Conservation (phyloP, 2,329 filamentous ascomycete species). For the Furcasterigmium furcatum region DNA sequence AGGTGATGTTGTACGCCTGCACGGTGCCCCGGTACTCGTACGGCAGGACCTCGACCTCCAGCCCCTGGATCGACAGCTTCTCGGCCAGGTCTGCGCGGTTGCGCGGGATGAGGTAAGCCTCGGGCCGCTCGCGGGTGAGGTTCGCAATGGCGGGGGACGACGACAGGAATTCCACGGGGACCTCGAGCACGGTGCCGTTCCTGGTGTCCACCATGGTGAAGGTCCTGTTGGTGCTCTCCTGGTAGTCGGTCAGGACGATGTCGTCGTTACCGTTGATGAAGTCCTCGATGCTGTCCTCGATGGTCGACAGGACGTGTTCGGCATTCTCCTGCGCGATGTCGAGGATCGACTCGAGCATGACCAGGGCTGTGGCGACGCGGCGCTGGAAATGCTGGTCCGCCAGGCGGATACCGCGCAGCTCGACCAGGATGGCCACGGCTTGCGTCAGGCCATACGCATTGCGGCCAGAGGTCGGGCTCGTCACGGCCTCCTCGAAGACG, state of each 20-base stretch:
- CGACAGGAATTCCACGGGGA: slow-evolving; percentile 17
- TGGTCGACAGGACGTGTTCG: slow-evolving; percentile 11
- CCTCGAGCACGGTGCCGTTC: slow-evolving; percentile 18
- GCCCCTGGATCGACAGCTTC: slow-evolving; percentile 15
- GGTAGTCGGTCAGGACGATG: slow-evolving; percentile 18
- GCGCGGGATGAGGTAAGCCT: slow-evolving; percentile 21
- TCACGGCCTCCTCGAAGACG: slow-evolving; percentile 20
- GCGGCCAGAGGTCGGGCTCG: slow-evolving; percentile 17
- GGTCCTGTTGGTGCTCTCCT: slow-evolving; percentile 15
- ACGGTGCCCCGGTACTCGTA: slow-evolving; percentile 17
- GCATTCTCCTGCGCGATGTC: slow-evolving; percentile 20
- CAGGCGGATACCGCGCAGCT: slow-evolving; percentile 21
- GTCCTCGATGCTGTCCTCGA: slow-evolving; percentile 18
- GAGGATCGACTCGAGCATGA: slow-evolving; percentile 18
- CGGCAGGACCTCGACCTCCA: slow-evolving; percentile 16
- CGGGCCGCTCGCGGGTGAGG: slow-evolving; percentile 18
- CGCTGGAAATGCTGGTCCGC: slow-evolving; percentile 24
- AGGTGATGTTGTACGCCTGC: slow-evolving; percentile 16
- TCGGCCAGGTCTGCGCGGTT: slow-evolving; percentile 19
- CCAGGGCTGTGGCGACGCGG: slow-evolving; percentile 19
- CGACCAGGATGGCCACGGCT: slow-evolving; percentile 19
- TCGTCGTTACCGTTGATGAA: slow-evolving; percentile 17
- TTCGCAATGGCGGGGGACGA: slow-evolving; percentile 19
- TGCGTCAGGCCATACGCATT: slow-evolving; percentile 20
- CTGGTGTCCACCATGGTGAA: slow-evolving; percentile 21